phyloP scores from a whole-genome alignment of 129 eudicot genomes.

The Centaurea solstitialis region DNA sequence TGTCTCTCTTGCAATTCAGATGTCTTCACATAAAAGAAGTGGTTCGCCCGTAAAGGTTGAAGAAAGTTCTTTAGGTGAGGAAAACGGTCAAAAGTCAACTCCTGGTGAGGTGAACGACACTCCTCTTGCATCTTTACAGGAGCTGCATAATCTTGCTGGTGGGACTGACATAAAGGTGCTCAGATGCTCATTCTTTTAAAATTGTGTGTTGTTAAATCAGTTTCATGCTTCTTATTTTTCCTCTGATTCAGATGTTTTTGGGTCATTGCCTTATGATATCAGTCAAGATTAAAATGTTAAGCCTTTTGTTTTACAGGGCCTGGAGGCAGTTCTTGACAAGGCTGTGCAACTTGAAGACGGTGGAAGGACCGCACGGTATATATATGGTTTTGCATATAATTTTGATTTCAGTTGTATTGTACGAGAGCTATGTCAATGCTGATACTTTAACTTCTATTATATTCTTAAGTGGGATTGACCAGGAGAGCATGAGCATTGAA shows the following conservation, averaged over 20 bases:
- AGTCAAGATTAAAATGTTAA: slow-evolving; percentile 13
- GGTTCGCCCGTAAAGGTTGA: slow-evolving; percentile 45
- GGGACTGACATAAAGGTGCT: slow-evolving; percentile 93
- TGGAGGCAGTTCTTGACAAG: slow-evolving; percentile 99
- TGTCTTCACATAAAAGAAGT: slow-evolving; percentile 38
- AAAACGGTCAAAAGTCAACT: slow-evolving; percentile 40
- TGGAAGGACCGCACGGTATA: slow-evolving; percentile 66
- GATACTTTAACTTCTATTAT: slow-evolving; percentile 1
- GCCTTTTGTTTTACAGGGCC: slow-evolving; percentile 57
- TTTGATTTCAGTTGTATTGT: not conserved
- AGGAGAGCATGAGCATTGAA: slow-evolving; percentile 83
- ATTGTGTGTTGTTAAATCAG: not conserved
- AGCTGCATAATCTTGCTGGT: slow-evolving; percentile 89
- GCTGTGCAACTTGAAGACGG: slow-evolving; percentile 98
- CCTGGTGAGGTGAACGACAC: slow-evolving; percentile 53
- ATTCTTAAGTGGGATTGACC: slow-evolving; percentile 71
- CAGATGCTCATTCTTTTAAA: slow-evolving; percentile 1
- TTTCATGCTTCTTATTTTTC: not conserved
- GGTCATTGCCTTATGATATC: slow-evolving; percentile 5
- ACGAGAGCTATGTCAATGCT: slow-evolving; percentile 8
- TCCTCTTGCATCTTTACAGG: slow-evolving; percentile 71
- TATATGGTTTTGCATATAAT: not conserved
- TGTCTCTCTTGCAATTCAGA: slow-evolving; percentile 37
- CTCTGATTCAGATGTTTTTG: not conserved
- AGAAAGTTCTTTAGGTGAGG: slow-evolving; percentile 48